Evolutionary conservation across 228 moss, liverwort and hornwort species (phyloP), one percentile per base, ranked within the genome.

Genomic region (Sphagnum magellanicum): DNA sequence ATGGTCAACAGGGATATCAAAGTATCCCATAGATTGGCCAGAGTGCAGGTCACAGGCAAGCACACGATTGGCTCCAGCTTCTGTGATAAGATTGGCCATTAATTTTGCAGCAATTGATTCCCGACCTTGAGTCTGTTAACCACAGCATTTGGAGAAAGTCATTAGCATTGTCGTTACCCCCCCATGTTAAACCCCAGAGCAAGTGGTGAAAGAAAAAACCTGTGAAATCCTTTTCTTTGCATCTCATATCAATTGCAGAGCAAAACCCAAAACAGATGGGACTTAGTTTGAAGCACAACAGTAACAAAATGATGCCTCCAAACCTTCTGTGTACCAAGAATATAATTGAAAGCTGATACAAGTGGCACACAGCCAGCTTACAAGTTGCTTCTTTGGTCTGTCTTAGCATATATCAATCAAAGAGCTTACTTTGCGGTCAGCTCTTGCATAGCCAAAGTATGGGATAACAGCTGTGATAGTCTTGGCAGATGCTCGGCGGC

Each of bases 81-180:
- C 87, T 59, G 93, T 98, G 51, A 98, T 93, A 72, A 98, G 70
- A 71, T 98, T 98, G 48, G 98, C 97, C 63, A 91, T 87, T 53
- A 98, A 84, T 76, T 98, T 98, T 16, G 97, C 98, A 68, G 98
- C 98, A 69, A 98, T 98, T 4, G 93, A 98, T 72, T 98, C 93
- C 66, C 93, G 84, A 32, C 98, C 98, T 76, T 98, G 98, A 6
- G 93, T 91, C 89, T 95, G 84, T 49, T 8, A 71, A 52, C 49
- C 69, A 4, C 60, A 5, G 65, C 14, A 4, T 60, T 64, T 3
- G 32, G 50, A 16, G 48, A 74, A 67, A 12, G 65, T 52, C 57
- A 32, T 0, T 4, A 16, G 64, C 11, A 5, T 65, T 48, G 72
- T 5, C 3, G 70, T 13, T 67, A 62, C 52, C 63, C 10, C 10